Evolutionary conservation across 805 yeast genomes (phyloP).

Genomic region (Blastobotrys muscicola): DNA sequence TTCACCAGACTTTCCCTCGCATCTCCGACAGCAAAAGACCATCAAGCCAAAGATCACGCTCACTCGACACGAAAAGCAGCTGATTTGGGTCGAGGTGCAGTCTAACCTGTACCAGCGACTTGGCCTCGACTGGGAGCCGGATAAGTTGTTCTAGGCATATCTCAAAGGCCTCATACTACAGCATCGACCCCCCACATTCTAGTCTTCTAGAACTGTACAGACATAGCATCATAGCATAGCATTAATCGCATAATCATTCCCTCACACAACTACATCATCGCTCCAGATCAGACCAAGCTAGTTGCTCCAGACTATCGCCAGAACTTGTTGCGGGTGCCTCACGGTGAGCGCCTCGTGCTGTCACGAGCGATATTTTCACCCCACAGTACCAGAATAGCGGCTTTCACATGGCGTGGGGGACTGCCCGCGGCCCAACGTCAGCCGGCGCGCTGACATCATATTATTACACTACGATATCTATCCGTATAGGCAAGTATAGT

Average conservation of each 20-base stretch:
- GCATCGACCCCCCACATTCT: neutral
- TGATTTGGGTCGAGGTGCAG: constrained; percentile 59
- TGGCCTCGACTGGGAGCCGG: constrained; percentile 48
- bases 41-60: constrained; percentile 23
- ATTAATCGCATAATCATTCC: neutral
- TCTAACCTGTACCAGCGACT: constrained; percentile 45
- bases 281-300: neutral
- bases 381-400: no score
- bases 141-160: constrained; percentile 15
- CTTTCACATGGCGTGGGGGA: no score
- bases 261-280: neutral
- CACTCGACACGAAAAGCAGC: constrained; percentile 47
- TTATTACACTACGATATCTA: no score
- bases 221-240: neutral
- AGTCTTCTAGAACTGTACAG: no score
- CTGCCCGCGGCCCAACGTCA: no score
- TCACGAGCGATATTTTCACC: no score
- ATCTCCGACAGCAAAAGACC: constrained; percentile 20
- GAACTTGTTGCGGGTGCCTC: neutral
- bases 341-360: no score
- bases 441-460: no score
- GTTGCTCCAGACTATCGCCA: neutral
- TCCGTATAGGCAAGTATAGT: no score
- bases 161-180: no score
- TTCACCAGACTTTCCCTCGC: constrained; percentile 18